phyloP scores from a whole-genome alignment of 495 filamentous ascomycete species.

The Neurospora africana region DNA sequence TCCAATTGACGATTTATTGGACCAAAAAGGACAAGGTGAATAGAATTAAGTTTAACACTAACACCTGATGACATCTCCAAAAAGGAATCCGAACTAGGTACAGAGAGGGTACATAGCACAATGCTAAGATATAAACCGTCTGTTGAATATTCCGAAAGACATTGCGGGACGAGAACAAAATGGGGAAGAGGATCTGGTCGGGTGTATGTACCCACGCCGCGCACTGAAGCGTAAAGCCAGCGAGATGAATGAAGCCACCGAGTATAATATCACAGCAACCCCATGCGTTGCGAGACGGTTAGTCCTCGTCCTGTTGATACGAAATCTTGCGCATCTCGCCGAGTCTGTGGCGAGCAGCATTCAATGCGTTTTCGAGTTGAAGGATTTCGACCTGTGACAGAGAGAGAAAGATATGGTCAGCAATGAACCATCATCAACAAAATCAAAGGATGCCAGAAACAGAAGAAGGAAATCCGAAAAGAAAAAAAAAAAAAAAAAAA shows the following conservation, averaged over 20 bases:
- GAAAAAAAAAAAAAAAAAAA: too few relatives aligned
- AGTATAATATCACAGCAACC: neutral
- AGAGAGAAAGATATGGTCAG: slow-evolving; percentile 9
- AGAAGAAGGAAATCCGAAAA: slow-evolving; percentile 2
- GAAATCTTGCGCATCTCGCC: slow-evolving; percentile 99
- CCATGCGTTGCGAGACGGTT: neutral
- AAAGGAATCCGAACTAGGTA: neutral
- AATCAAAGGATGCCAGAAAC: neutral
- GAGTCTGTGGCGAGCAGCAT: slow-evolving; percentile 68
- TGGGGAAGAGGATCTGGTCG: neutral
- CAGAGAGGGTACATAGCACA: neutral
- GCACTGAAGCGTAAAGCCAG: neutral
- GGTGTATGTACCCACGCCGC: neutral
- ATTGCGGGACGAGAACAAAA: neutral
- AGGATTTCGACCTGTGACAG: slow-evolving; percentile 78
- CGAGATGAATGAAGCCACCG: neutral
- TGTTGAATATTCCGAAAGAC: neutral
- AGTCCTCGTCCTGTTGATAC: slow-evolving; percentile 66
- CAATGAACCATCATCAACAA: slow-evolving; percentile 1
- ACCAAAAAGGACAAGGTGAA: neutral
- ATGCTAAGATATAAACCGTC: neutral
- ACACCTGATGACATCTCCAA: neutral
- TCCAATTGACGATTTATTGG: neutral
- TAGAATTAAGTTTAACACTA: neutral
- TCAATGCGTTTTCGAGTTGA: slow-evolving; percentile 80